Evolutionary conservation across 305 asterid genomes (phyloP).

Genomic region (Ajuga reptans): DNA sequence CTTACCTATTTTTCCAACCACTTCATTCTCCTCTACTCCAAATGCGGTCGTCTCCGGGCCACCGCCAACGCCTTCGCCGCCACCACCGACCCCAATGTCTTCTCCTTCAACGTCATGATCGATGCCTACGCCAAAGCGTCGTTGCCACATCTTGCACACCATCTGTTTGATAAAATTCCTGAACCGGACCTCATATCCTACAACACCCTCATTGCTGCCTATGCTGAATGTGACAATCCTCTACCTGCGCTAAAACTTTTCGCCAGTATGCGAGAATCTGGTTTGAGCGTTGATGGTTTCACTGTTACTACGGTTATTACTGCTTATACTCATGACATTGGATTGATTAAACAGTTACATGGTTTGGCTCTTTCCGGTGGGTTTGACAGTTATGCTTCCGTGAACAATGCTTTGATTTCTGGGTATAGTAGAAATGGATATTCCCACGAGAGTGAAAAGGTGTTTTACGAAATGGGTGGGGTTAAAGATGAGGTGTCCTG

Average conservation of each 20-base stretch:
- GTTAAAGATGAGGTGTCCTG: slow-evolving; percentile 67
- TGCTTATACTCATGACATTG: slow-evolving; percentile 34
- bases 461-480: slow-evolving; percentile 46
- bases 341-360: slow-evolving; percentile 48
- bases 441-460: slow-evolving; percentile 36
- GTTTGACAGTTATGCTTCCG: slow-evolving; percentile 40
- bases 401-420: slow-evolving; percentile 51
- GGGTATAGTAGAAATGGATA: slow-evolving; percentile 44
- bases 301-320: slow-evolving; percentile 50
- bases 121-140: slow-evolving; percentile 52
- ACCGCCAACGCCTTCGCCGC: slow-evolving; percentile 48
- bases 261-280: slow-evolving; percentile 27
- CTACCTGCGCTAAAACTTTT: slow-evolving; percentile 39
- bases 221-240: slow-evolving; percentile 46
- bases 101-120: slow-evolving; percentile 58
- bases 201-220: slow-evolving; percentile 72
- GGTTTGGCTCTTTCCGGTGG: slow-evolving; percentile 45
- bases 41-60: slow-evolving; percentile 46
- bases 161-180: slow-evolving; percentile 63
- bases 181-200: slow-evolving; percentile 65
- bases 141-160: slow-evolving; percentile 44
- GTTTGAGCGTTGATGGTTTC: slow-evolving; percentile 50
- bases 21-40: slow-evolving; percentile 74
- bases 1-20: slow-evolving; percentile 66
- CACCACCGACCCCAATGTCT: slow-evolving; percentile 48